Evolutionary conservation across 2,329 filamentous ascomycete species (phyloP), one percentile per base, ranked within the genome.

Genomic region (Fusarium pininemorale): DNA sequence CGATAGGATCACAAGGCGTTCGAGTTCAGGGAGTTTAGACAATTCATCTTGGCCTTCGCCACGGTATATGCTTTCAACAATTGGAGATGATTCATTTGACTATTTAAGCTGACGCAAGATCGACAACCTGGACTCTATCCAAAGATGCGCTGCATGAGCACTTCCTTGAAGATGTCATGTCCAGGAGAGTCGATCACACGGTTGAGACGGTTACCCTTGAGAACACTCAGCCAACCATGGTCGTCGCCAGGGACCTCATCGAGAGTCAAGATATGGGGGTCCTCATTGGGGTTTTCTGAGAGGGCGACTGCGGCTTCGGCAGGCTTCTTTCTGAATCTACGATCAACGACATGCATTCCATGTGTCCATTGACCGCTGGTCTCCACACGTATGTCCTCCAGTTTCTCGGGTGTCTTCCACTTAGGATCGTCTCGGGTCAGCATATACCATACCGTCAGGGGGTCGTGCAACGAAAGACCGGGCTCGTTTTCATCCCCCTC

Each of bases 301-400:
- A 85, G 74, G 53, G 82, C 78, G 37, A 84, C 78, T 50, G 82
- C 81, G 16, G 81, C 77, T 70, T 85, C 85, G 16, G 83, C 87
- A 11, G 85, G 86, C 79, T 90, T 90, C 71, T 84, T 85, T 61
- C 90, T 84, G 42, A 84, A 83, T 50, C 96, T 88, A 41, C 90
- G 87, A 85, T 99, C 96, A 45, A 95, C 86, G 38, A 98, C 88
- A 79, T 95, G 95, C 91, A 96, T 95, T 3, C 96, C 96, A 64
- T 94, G 88, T 51, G 95, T 97, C 96, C 96, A 99, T 85, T 98
- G 96, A 4, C 96, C 96, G 6, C 89, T 85, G 0, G 95, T 97
- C 84, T 99, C 96, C 45, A 99, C 87, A 26, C 96, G 89, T 63
- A 99, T 92, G 81, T 99, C 96, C 82, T 97, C 93, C 1, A 86